Base-by-base conservation (phyloP, 257 asterid species). In the Nicotiana paniculata region DNA sequence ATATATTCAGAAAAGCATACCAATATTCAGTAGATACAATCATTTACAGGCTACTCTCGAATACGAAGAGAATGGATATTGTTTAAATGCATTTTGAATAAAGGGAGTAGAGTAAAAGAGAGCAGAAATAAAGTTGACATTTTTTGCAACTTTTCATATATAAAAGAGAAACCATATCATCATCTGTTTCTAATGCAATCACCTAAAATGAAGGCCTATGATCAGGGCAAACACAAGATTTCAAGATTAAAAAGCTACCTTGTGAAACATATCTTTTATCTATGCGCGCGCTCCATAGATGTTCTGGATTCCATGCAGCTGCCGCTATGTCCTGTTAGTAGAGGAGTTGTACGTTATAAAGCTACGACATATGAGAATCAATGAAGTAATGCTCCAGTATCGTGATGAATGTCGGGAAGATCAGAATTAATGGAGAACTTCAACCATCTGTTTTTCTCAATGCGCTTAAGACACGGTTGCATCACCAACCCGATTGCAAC, bases 361-460 rank as follows among this genome's bases (percentile, higher is more conserved):
- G 48, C 35, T 17, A 67, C 26, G 6, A 66, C 3, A 1, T 33
- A 33, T 66, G 75, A 32, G 48, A 57, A 76, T 79, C 58, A 79
- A 61, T 48, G 61, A 61, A 58, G 75, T 64, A 59, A 64, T 32
- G 74, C 9, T 61, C 74, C 39, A 79, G 51, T 15, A 16, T 62
- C 17, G 33, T 65, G 82, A 79, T 80, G 85, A 57, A 90, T 77
- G 83, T 89, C 91, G 1, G 95, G 97, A 82, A 92, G 92, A 48
- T 89, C 85, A 3, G 91, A 53, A 64, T 87, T 91, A 5, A 66
- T 74, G 0, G 95, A 90, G 81, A 92, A 92, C 43, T 83, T 86
- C 32, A 91, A 84, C 95, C 95, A 92, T 54, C 82, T 72, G 88
- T 85, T 91, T 84, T 84, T 88, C 91, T 92, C 93, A 4, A 79